Conservation (phyloP, 2,329 filamentous ascomycete genomes). For the Paraconiothyrium sp. region DNA sequence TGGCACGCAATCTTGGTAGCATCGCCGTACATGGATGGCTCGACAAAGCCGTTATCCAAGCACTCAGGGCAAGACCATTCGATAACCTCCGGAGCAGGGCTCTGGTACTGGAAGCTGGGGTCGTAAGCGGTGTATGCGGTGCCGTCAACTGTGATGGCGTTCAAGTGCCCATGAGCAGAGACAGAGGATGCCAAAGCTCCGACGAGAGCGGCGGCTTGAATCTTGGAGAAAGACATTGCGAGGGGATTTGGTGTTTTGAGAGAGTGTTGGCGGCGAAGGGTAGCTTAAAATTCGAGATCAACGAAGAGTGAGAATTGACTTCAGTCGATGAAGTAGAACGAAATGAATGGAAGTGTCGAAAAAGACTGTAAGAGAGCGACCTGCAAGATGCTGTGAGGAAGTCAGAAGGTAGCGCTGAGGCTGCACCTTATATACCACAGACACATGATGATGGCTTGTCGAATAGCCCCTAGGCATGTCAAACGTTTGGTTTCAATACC, state of each 20-base stretch:
- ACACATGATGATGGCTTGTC: not conserved
- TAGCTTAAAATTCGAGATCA: constrained; percentile 36
- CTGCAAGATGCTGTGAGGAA: constrained; percentile 21
- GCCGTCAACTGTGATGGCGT: constrained; percentile 57
- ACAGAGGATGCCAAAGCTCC: constrained; percentile 50
- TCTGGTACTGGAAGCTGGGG: constrained; percentile 50
- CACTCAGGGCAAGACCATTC: constrained; percentile 64
- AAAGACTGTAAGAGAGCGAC: constrained; percentile 32
- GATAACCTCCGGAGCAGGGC: constrained; percentile 51
- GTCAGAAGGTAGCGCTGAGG: not conserved
- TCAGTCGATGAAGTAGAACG: constrained; percentile 38
- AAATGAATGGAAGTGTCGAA: constrained; percentile 37
- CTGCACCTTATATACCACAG: not conserved
- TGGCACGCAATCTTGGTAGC: constrained; percentile 68
- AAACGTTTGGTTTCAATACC: not conserved
- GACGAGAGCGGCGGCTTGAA: constrained; percentile 42
- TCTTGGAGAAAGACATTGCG: constrained; percentile 39
- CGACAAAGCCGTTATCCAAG: constrained; percentile 63
- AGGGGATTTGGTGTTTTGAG: constrained; percentile 15
- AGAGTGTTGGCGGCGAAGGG: constrained; percentile 17
- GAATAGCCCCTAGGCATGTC: not conserved
- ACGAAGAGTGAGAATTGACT: constrained; percentile 39
- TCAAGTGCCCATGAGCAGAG: constrained; percentile 57
- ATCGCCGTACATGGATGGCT: constrained; percentile 56
- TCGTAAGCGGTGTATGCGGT: constrained; percentile 56